Conservation (phyloP, 441 rosid species). For the Isatis lusitanica region DNA sequence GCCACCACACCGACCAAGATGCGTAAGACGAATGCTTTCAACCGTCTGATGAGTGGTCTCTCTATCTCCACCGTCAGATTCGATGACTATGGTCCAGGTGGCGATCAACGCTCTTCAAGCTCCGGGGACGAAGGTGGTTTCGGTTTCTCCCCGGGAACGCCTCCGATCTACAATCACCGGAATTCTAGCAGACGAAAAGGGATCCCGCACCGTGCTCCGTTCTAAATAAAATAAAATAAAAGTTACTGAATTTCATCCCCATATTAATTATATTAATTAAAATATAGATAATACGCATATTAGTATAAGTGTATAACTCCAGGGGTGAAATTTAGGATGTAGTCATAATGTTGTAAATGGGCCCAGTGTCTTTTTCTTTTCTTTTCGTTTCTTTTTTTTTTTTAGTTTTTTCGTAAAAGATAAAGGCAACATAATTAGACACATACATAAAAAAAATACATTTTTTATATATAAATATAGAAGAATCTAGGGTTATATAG, state of each 20-base stretch:
- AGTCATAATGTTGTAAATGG: slow-evolving; percentile 35
- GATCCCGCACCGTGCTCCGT: slow-evolving; percentile 82
- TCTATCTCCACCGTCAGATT: slow-evolving; percentile 53
- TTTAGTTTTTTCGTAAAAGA: background rate
- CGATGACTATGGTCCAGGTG: slow-evolving; percentile 43
- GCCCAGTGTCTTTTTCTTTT: slow-evolving; percentile 4
- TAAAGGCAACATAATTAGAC: slow-evolving; percentile 17
- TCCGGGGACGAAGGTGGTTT: slow-evolving; percentile 57
- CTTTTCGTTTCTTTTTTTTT: background rate
- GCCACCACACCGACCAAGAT: slow-evolving; percentile 70
- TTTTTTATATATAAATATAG: slow-evolving; percentile 21
- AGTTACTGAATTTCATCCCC: slow-evolving; percentile 15
- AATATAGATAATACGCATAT: slow-evolving; percentile 15
- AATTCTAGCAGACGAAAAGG: slow-evolving; percentile 83
- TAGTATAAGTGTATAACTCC: background rate
- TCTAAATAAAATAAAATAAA: slow-evolving; percentile 13
- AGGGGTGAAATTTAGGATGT: slow-evolving; percentile 32
- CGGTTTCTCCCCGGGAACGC: slow-evolving; percentile 59
- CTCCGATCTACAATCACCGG: slow-evolving; percentile 67
- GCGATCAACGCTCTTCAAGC: slow-evolving; percentile 42
- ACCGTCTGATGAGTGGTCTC: slow-evolving; percentile 61
- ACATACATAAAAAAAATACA: slow-evolving; percentile 29
- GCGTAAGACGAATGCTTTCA: slow-evolving; percentile 51
- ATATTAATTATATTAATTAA: slow-evolving; percentile 13
- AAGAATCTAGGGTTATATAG: slow-evolving; percentile 15